These are phyloP conservation scores for Hypomyces perniciosus DNA, from an alignment of 2,329 filamentous ascomycete genomes.

Conservation along the genomic window DNA sequence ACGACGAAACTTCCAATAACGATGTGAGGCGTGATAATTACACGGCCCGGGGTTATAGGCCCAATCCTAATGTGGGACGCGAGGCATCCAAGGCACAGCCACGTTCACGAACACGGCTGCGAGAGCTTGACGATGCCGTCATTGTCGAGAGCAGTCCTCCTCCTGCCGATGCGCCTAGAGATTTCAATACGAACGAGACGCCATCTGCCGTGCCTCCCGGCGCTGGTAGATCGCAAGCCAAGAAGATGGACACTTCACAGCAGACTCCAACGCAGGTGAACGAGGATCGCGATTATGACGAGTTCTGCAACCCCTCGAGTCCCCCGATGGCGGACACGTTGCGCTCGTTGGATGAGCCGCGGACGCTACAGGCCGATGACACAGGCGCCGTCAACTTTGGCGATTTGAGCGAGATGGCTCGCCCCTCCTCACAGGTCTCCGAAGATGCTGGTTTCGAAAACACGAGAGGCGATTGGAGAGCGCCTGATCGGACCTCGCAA, in stretches of 20 bases:
- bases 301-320: constrained; percentile 29
- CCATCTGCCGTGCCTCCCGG: constrained; percentile 16
- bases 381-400: constrained; percentile 45
- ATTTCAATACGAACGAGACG: constrained; percentile 16
- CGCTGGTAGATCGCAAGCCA: constrained; percentile 18
- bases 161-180: constrained; percentile 16
- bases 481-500: constrained; percentile 28
- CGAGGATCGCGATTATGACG: constrained; percentile 50
- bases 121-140: constrained; percentile 7
- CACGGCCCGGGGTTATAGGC: not conserved
- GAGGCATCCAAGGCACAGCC: constrained; percentile 2
- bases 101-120: not conserved
- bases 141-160: constrained; percentile 13
- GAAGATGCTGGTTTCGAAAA: constrained; percentile 36
- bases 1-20: not conserved
- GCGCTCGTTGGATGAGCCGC: constrained; percentile 24
- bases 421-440: constrained; percentile 36
- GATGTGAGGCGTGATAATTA: constrained; percentile 2
- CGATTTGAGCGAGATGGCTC: constrained; percentile 29
- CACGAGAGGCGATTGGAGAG: constrained; percentile 34
- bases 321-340: constrained; percentile 22
- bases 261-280: constrained; percentile 53
- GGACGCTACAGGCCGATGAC: constrained; percentile 41
- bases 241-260: constrained; percentile 40
- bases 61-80: constrained; percentile 1